Conservation (phyloP, 345 rosid species). For the Mallotus nudiflorus region DNA sequence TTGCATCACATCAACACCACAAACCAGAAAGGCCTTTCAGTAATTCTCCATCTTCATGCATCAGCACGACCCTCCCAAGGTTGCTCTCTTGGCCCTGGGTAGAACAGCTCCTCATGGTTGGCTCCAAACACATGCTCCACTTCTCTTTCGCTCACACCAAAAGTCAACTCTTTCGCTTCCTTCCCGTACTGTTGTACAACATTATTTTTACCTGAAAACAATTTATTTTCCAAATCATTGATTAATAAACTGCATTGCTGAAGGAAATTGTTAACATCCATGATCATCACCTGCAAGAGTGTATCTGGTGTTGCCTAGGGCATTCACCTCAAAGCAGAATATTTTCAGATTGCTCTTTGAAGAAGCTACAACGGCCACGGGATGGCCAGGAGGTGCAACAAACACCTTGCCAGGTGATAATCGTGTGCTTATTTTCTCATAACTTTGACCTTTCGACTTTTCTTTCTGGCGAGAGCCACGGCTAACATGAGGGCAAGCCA, state of each 20-base stretch:
- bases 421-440: conserved; percentile 5
- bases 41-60: conserved; percentile 23
- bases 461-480: neutral
- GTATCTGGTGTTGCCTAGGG: conserved; percentile 11
- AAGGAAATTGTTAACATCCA: neutral
- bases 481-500: conserved; percentile 25
- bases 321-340: conserved; percentile 24
- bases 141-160: conserved; percentile 14
- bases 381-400: conserved; percentile 24
- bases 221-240: neutral
- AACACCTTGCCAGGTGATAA: conserved; percentile 15
- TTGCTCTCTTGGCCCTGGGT: conserved; percentile 37
- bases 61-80: conserved; percentile 13
- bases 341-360: conserved; percentile 12
- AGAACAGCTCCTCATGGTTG: conserved; percentile 38
- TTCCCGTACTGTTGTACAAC: conserved; percentile 12
- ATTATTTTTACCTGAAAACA: conserved; percentile 14
- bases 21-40: neutral
- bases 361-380: conserved; percentile 20
- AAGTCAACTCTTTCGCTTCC: conserved; percentile 21
- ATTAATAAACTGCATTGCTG: no score
- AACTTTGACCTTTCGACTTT: neutral
- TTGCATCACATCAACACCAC: no score
- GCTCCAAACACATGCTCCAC: conserved; percentile 25
- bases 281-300: conserved; percentile 9